A percentile compares a stretch with the other conserved stretches of the same genome.
phyloP scores from a whole-genome alignment of 345 rosid genomes.

The Salix caprea region DNA sequence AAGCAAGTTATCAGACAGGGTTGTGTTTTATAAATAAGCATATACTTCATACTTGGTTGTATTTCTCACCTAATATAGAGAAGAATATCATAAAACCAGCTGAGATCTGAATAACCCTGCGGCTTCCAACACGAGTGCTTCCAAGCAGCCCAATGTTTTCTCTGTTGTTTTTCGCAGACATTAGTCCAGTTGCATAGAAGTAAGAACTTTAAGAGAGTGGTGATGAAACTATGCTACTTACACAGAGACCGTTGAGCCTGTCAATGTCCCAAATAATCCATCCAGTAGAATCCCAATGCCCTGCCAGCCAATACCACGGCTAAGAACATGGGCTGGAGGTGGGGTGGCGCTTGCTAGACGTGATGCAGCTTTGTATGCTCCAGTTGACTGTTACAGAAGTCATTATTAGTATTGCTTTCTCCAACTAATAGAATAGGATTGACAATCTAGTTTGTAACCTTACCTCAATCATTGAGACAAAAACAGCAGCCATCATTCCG shows the following conservation, averaged over 20 bases:
- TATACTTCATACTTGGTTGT: background rate
- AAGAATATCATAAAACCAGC: conserved; percentile 99
- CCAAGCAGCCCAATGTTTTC: conserved; percentile 95
- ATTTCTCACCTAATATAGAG: conserved; percentile 69
- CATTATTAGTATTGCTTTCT: conserved; percentile 5
- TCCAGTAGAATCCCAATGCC: conserved; percentile 84
- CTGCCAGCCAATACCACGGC: conserved; percentile 99
- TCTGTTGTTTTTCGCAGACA: conserved; percentile 33
- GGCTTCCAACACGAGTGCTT: conserved; percentile 95
- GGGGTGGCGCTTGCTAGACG: conserved; percentile 98
- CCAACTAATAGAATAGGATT: background rate
- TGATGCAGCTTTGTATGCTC: conserved; percentile 94
- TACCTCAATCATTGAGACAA: conserved; percentile 93
- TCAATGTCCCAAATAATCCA: conserved; percentile 85
- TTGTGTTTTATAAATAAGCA: background rate
- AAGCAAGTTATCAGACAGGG: background rate
- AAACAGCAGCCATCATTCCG: conserved; percentile 96
- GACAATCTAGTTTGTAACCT: background rate
- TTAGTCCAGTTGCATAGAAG: conserved; percentile 11
- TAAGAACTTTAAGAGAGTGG: conserved; percentile 5
- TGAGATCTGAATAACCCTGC: conserved; percentile 90
- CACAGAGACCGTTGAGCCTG: conserved; percentile 82
- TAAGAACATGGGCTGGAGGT: conserved; percentile 96
- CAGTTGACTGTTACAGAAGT: conserved; percentile 61
- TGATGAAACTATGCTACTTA: conserved; percentile 34